Conservation (phyloP, 75 land plant species). For the Selaginella moellendorffii region DNA sequence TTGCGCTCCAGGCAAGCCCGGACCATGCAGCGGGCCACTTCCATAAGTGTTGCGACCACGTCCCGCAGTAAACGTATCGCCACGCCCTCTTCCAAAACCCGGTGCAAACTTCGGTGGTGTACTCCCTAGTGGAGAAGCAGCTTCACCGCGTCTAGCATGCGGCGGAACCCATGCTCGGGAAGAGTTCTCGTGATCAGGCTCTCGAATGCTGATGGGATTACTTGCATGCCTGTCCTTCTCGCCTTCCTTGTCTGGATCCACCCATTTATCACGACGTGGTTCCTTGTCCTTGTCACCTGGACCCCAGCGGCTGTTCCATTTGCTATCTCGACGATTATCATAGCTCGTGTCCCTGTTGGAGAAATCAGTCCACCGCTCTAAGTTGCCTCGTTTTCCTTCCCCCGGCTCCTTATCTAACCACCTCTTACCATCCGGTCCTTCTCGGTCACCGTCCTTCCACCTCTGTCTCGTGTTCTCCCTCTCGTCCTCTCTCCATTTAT, state of each 20-base stretch:
- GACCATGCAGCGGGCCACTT: constrained; percentile 11
- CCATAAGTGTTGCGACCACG: constrained; percentile 41
- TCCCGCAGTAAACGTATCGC: constrained; percentile 50
- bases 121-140: constrained; percentile 33
- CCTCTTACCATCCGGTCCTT: too few species aligned
- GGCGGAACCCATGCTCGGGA: neutral
- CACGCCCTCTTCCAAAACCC: constrained; percentile 31
- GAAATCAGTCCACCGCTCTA: constrained; percentile 69
- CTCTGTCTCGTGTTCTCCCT: constrained; percentile 46
- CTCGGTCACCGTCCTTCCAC: constrained; percentile 81
- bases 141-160: constrained; percentile 11
- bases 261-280: constrained; percentile 45
- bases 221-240: constrained; percentile 22
- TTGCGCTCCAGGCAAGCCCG: constrained; percentile 13
- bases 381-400: constrained; percentile 38
- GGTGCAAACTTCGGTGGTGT: constrained; percentile 48
- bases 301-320: constrained; percentile 96
- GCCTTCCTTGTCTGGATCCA: constrained; percentile 40
- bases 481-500: constrained; percentile 97
- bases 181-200: neutral
- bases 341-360: constrained; percentile 35
- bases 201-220: neutral
- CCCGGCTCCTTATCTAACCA: constrained; percentile 38
- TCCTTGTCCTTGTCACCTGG: constrained; percentile 76
- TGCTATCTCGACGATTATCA: constrained; percentile 85